phyloP scores from a whole-genome alignment of 2,329 filamentous ascomycete genomes.

The Sarocladiaceae sp. region DNA sequence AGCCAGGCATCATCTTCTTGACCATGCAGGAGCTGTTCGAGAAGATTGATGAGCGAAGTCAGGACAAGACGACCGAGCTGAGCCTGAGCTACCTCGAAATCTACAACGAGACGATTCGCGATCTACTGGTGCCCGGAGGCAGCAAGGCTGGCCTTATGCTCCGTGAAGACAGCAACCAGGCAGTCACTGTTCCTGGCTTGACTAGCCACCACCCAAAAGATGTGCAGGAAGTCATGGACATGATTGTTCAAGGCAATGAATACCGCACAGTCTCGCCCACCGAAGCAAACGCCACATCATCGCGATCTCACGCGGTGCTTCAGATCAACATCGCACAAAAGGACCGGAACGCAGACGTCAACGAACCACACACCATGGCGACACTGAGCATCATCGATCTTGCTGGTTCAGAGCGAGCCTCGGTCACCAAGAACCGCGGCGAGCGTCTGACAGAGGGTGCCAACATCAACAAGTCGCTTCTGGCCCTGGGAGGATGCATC shows the following conservation, averaged over 20 bases:
- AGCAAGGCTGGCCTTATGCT: constrained; percentile 85
- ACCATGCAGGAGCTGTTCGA: constrained; percentile 99
- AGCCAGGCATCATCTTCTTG: constrained; percentile 96
- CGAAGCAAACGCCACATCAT: constrained; percentile 95
- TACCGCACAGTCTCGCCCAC: constrained; percentile 95
- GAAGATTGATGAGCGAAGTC: constrained; percentile 79
- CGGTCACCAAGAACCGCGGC: constrained; percentile 92
- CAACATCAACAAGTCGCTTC: constrained; percentile 98
- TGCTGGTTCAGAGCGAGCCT: constrained; percentile 91
- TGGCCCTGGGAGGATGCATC: constrained; percentile 94
- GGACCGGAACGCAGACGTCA: constrained; percentile 85
- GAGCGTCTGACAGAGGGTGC: constrained; percentile 89
- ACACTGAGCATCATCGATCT: constrained; percentile 98
- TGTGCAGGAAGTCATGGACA: constrained; percentile 97
- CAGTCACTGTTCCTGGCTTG: constrained; percentile 84
- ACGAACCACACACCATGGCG: constrained; percentile 96
- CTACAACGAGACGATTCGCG: constrained; percentile 98
- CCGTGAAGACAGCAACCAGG: constrained; percentile 89
- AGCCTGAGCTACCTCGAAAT: constrained; percentile 96
- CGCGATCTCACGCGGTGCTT: constrained; percentile 91
- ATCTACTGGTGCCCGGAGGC: constrained; percentile 81
- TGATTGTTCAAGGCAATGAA: constrained; percentile 94
- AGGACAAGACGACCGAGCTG: constrained; percentile 85
- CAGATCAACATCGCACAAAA: constrained; percentile 96
- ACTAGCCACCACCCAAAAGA: constrained; percentile 88